Base-by-base conservation (phyloP, 257 asterid species). In the Solanum boliviense region DNA sequence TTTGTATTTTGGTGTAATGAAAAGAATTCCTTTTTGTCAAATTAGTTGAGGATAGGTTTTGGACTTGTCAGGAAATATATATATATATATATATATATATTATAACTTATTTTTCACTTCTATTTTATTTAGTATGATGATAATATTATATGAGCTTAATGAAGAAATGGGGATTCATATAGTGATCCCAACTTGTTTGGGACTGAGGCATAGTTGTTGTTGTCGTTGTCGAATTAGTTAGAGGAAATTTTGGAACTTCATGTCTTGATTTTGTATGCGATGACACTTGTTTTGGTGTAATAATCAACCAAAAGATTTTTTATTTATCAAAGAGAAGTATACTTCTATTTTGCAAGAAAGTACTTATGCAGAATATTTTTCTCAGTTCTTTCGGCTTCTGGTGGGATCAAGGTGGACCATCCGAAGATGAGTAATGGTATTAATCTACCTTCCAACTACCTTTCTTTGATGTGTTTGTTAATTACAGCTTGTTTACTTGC, bases 331-430 rank as follows among this genome's bases (percentile, higher is more conserved):
- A 79, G 16, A 79, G 10, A 79, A 16, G 84, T 39, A 58, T 78
- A 60, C 60, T 41, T 79, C 23, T 81, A 35, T 5, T 52, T 90
- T 89, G 35, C 46, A 32, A 16, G 41, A 74, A 62, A 13, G 88
- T 83, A 82, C 85, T 86, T 89, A 86, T 88, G 85, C 81, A 84
- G 39, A 39, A 36, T 86, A 81, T 70, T 75, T 92, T 87, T 91
- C 32, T 41, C 94, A 96, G 99, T 96, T 89, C 99, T 96, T 89
- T 96, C 99, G 7, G 99, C 99, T 84, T 92, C 99, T 29, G 99
- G 99, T 13, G 99, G 99, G 91, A 95, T 96, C 92, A 95, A 92
- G 93, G 96, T 96, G 90, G 94, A 94, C 94, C 93, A 90, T 86
- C 99, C 99, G 0, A 92, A 95, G 93, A 93, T 96, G 97, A 93